Conservation (phyloP, 371 early-diverging fungal species). For the Furculomyces boomerangus region DNA sequence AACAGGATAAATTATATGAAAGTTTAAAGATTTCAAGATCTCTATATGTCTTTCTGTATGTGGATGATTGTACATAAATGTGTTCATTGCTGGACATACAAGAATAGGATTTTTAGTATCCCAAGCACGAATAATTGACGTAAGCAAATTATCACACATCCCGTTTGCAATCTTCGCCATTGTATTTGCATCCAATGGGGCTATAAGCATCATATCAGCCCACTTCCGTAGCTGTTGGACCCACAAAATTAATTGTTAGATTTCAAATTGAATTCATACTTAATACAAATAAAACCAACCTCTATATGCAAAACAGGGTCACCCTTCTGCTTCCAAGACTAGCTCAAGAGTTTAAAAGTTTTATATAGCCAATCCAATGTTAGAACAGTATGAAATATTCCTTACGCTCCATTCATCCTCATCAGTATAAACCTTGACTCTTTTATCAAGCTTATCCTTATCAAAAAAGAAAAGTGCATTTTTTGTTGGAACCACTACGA, state of each 20-base stretch:
- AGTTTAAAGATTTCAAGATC: conserved; percentile 32
- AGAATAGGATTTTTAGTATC: conserved; percentile 46
- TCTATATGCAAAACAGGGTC: conserved; percentile 94
- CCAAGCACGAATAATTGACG: conserved; percentile 87
- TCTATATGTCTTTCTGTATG: conserved; percentile 47
- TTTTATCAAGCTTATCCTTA: conserved; percentile 13
- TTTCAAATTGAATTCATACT: neutral
- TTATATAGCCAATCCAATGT: neutral
- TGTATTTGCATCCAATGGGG: conserved; percentile 89
- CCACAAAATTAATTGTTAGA: neutral
- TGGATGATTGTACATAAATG: conserved; percentile 91
- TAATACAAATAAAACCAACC: conserved; percentile 20
- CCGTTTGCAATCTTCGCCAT: conserved; percentile 83
- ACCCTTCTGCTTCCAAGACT: conserved; percentile 57
- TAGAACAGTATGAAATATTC: neutral
- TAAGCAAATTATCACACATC: conserved; percentile 86
- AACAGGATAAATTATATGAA: conserved; percentile 55
- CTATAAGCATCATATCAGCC: conserved; percentile 80
- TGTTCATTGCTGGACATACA: conserved; percentile 93
- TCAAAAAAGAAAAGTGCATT: conserved; percentile 70
- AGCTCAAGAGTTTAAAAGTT: neutral
- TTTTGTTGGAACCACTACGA: conserved; percentile 53
- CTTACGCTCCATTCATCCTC: conserved; percentile 72
- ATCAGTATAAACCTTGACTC: conserved; percentile 43
- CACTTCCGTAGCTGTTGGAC: conserved; percentile 58